phyloP scores from a whole-genome alignment of 225 moss, liverwort and hornwort genomes.

The Physcomitrium patens region DNA sequence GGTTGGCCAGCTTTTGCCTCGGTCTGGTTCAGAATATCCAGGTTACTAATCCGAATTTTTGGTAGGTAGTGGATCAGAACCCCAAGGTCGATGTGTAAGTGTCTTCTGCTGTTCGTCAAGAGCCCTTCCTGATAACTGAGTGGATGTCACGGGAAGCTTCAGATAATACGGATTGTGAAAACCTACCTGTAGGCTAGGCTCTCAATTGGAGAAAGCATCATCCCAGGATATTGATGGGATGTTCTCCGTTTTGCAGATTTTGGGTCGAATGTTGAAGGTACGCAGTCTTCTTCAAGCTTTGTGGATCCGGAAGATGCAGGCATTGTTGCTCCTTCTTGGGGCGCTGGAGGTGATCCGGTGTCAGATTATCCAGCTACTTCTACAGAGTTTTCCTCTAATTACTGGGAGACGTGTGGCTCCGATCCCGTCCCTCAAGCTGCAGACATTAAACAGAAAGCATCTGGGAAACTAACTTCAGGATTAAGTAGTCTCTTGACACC shows the following conservation, averaged over 20 bases:
- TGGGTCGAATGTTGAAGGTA: slow-evolving; percentile 48
- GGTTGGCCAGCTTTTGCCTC: too few relatives aligned
- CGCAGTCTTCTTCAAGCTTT: slow-evolving; percentile 34
- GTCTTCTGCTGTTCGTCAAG: too few relatives aligned
- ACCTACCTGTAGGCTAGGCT: too few relatives aligned
- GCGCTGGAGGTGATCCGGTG: slow-evolving; percentile 24
- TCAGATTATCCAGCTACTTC: slow-evolving; percentile 15
- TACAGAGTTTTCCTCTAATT: slow-evolving; percentile 30
- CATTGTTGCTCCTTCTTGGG: neutral
- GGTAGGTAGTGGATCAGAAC: too few relatives aligned
- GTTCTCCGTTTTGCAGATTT: slow-evolving; percentile 44
- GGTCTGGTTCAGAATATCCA: too few relatives aligned
- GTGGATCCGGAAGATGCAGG: slow-evolving; percentile 25
- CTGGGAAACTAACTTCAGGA: slow-evolving; percentile 33
- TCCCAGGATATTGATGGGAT: slow-evolving; percentile 36
- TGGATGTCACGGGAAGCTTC: too few relatives aligned
- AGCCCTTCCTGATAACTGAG: too few relatives aligned
- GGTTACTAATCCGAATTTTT: too few relatives aligned
- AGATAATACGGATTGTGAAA: too few relatives aligned
- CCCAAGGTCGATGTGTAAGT: too few relatives aligned
- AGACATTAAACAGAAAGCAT: slow-evolving; percentile 28
- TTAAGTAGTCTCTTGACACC: slow-evolving; percentile 42
- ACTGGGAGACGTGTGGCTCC: slow-evolving; percentile 44
- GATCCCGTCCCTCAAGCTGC: slow-evolving; percentile 21
- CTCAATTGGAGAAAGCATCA: neutral